These are phyloP conservation scores for Geotrichum macrosporum DNA, from an alignment of 1,139 yeast genomes.

Conservation along the genomic window DNA sequence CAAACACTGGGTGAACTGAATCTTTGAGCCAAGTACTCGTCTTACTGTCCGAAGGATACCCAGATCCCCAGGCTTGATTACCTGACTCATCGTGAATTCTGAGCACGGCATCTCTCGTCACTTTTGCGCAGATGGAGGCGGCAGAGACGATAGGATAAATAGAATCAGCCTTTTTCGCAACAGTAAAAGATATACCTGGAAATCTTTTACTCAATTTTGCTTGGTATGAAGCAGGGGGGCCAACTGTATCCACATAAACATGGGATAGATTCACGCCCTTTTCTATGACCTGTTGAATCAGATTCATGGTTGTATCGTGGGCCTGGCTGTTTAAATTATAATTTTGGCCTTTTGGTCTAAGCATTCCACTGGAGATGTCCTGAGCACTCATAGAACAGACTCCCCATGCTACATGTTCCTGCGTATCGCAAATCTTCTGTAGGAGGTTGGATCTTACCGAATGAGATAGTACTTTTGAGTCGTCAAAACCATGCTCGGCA, in stretches of 20 bases:
- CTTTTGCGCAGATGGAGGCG: conserved; percentile 97
- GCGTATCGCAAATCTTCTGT: conserved; percentile 49
- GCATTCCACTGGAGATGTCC: conserved; percentile 88
- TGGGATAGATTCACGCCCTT: conserved; percentile 61
- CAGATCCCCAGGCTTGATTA: conserved; percentile 68
- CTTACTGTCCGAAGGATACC: conserved; percentile 90
- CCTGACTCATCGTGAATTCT: conserved; percentile 38
- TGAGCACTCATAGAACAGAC: conserved; percentile 79
- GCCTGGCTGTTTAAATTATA: conserved; percentile 94
- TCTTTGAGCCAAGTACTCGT: conserved; percentile 68
- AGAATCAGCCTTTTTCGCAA: conserved; percentile 94
- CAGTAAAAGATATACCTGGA: conserved; percentile 69
- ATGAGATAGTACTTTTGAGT: conserved; percentile 82
- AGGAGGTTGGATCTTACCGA: conserved; percentile 61
- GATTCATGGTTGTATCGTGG: conserved; percentile 81
- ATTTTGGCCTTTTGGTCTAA: conserved; percentile 52
- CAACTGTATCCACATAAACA: conserved; percentile 91
- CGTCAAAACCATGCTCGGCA: conserved; percentile 74
- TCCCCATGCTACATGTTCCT: conserved; percentile 79
- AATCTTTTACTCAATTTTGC: conserved; percentile 64
- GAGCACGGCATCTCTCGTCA: conserved; percentile 77
- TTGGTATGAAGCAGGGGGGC: conserved; percentile 85
- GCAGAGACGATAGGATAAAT: conserved; percentile 91
- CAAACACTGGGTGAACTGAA: conserved; percentile 68
- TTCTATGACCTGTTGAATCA: conserved; percentile 60